These are phyloP conservation scores for Moesziomyces globuligerus DNA, from an alignment of 1,284 basidiomycete genomes.

Conservation along the genomic window DNA sequence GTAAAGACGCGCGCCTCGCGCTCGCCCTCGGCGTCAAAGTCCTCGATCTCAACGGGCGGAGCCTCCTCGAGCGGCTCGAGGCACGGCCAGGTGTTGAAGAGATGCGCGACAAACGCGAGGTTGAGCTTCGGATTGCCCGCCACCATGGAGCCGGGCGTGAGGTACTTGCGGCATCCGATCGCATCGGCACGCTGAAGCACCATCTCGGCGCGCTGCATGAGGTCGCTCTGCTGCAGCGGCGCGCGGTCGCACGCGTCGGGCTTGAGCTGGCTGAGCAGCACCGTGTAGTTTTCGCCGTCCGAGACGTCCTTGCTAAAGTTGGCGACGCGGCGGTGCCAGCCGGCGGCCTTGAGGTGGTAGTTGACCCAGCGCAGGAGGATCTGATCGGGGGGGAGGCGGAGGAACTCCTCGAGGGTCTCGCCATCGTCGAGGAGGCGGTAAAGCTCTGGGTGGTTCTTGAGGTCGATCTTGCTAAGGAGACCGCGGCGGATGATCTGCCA, in stretches of 20 bases:
- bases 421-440: constrained; percentile 95
- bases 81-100: constrained; percentile 94
- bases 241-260: constrained; percentile 86
- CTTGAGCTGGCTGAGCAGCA: constrained; percentile 93
- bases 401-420: constrained; percentile 94
- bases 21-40: constrained; percentile 98
- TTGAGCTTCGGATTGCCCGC: constrained; percentile 97
- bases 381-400: constrained; percentile 93
- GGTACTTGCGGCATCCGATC: constrained; percentile 95
- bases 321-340: constrained; percentile 79
- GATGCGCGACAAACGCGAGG: constrained; percentile 96
- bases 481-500: constrained; percentile 98
- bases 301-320: constrained; percentile 96
- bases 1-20: constrained; percentile 97
- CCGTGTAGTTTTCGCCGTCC: constrained; percentile 96
- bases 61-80: constrained; percentile 82
- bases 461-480: constrained; percentile 91
- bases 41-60: constrained; percentile 80
- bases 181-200: constrained; percentile 90
- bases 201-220: constrained; percentile 86
- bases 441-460: constrained; percentile 96
- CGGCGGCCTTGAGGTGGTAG: constrained; percentile 94
- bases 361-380: constrained; percentile 98
- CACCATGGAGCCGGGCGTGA: constrained; percentile 89
- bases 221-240: constrained; percentile 85